Evolutionary conservation across 352 stramenopile species (phyloP).

Genomic region (Pythium monospermum): DNA sequence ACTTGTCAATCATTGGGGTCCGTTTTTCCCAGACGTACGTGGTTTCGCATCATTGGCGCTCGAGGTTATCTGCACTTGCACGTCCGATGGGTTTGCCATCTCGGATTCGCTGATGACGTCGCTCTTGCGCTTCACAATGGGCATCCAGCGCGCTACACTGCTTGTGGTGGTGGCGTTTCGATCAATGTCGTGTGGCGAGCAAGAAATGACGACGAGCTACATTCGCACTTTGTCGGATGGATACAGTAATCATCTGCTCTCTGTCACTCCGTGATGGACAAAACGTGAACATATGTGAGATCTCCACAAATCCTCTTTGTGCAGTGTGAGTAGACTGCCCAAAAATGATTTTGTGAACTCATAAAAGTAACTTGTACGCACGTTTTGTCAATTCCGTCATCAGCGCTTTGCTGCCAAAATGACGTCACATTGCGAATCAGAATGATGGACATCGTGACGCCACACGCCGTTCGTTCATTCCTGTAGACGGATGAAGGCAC

Average conservation of each 20-base stretch:
- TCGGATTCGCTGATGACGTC: conserved; percentile 8
- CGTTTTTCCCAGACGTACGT: too few species aligned
- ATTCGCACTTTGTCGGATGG: too few species aligned
- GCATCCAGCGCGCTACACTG: conserved; percentile 1
- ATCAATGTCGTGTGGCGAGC: background rate
- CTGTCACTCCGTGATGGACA: background rate
- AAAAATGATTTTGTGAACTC: too few species aligned
- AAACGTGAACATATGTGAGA: background rate
- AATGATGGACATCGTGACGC: conserved; percentile 7
- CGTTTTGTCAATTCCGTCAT: conserved; percentile 5
- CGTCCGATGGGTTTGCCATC: background rate
- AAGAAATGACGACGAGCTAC: background rate
- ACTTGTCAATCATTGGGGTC: too few species aligned
- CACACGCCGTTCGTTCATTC: background rate
- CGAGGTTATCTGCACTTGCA: too few species aligned
- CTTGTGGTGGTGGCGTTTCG: background rate
- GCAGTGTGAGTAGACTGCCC: too few species aligned
- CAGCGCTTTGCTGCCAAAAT: background rate
- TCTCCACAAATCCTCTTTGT: too few species aligned
- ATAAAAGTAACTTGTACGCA: background rate
- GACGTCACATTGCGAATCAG: background rate
- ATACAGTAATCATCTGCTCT: too few species aligned
- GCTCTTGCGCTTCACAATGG: conserved; percentile 23
- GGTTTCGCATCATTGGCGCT: too few species aligned
- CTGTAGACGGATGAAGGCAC: conserved; percentile 6